A percentile compares a stretch with the other conserved stretches of the same genome.
Evolutionary conservation across 208 protist genomes (phyloP).

Genomic region (Acanthamoeba castellanii): DNA sequence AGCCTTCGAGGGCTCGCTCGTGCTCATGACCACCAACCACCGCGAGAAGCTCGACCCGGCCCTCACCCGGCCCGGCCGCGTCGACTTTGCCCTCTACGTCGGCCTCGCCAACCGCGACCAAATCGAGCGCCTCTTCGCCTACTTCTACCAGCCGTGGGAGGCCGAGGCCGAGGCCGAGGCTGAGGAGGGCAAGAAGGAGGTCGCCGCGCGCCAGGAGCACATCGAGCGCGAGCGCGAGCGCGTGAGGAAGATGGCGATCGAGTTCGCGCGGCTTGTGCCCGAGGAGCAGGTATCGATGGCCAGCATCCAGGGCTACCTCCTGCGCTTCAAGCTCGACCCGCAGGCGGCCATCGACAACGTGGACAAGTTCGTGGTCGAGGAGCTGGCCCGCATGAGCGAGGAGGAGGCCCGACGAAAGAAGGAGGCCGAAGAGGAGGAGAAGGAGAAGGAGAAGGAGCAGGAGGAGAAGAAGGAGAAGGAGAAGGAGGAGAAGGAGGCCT

Average conservation of each 20-base stretch:
- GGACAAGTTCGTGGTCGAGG: neutral
- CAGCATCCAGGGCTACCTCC: no score
- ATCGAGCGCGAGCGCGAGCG: neutral
- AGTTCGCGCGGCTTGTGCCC: neutral
- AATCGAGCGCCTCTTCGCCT: neutral
- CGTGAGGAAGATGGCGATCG: neutral
- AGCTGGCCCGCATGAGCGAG: neutral
- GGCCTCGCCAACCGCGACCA: no score
- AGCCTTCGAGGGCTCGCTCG: no score
- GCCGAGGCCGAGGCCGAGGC: neutral
- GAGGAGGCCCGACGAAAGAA: neutral
- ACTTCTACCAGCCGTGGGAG: constrained; percentile 42
- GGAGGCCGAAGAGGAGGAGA: neutral
- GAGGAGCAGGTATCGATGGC: neutral
- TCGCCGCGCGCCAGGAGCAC: no score
- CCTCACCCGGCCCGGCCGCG: no score
- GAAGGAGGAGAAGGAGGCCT: no score
- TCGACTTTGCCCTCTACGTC: no score
- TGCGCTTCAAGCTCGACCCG: no score
- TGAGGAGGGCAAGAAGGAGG: no score
- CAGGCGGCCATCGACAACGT: neutral
- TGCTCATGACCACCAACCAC: no score
- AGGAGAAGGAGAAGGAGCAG: neutral
- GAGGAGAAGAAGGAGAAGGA: no score
- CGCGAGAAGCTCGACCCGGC: no score